Percentiles rank a stretch among this genome's conserved stretches.
Evolutionary conservation across 2,329 filamentous ascomycete species (phyloP).

Genomic region (Bretziella fagacearum): DNA sequence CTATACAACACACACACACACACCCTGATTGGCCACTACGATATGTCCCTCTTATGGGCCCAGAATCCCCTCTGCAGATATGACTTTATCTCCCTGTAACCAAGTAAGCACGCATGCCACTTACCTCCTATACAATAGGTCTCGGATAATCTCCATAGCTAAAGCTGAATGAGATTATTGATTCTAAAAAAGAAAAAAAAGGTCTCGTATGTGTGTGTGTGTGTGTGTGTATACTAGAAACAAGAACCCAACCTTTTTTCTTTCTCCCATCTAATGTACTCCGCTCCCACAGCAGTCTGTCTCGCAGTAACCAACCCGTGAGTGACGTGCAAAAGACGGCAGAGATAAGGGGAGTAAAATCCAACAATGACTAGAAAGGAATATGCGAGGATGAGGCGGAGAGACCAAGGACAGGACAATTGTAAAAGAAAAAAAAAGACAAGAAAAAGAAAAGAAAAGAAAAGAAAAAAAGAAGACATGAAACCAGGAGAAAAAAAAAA

Average conservation of each 20-base stretch:
- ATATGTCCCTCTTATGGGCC: no score
- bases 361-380: neutral
- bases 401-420: neutral
- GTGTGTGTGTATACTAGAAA: conserved; percentile 11
- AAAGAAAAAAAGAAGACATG: conserved; percentile 3
- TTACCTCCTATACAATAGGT: no score
- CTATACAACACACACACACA: no score
- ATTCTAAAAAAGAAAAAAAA: no score
- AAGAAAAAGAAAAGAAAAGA: neutral
- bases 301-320: neutral
- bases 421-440: neutral
- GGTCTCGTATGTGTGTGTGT: conserved; percentile 12
- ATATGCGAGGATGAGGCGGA: no score
- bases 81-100: no score
- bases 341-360: conserved; percentile 1
- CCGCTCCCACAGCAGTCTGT: neutral
- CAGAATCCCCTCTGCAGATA: no score
- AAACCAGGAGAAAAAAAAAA: conserved; percentile 1
- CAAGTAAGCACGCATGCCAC: no score
- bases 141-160: no score
- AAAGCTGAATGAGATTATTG: no score
- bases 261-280: conserved; percentile 1
- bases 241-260: conserved; percentile 13
- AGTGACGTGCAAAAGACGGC: neutral
- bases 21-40: no score